Evolutionary conservation across 345 rosid species (phyloP), one percentile per base, ranked within the genome.

Genomic region (Trapa incisa): DNA sequence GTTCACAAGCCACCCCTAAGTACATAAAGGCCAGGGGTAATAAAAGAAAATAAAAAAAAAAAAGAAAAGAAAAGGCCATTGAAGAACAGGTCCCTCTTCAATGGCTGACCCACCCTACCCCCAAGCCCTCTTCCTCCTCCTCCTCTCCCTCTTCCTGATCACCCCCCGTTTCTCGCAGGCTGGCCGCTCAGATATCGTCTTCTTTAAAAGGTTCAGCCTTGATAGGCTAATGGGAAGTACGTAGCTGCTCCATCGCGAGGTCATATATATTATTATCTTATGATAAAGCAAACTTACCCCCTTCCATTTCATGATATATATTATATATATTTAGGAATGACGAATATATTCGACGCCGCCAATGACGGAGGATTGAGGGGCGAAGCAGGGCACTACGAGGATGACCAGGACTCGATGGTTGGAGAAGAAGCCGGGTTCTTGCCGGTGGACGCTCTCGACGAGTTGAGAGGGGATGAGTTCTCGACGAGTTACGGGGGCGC

Each of bases 401-500:
- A 41, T 22, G 16, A 38, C 4, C 14, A 8, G 5, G 67, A 65
- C 67, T 17, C 33, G 37, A 11, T 14, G 16, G 7, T 13, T 10
- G 67, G 67, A n/a, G 37, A 22, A 9, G 67, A 22, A 9, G 67
- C 67, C 13, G 52, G 52, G 37, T 32, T 22, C 29, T 47, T 12
- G 53, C 22, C 9, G 50, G 12, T 65, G 52, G 67, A 65, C 29
- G 29, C 29, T 43, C 36, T 33, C 29, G 6, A 4, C 7, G 37
- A 22, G 29, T 22, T 22, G 29, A 22, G 29, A 22, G 29, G 29
- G 52, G 37, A 38, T 37, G 66, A 42, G 17, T 65, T 65, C 45
- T 16, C 42, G 61, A 72, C 65, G 9, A 60, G 39, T 10, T 82
- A 69, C 67, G 67, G 65, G 47, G 99, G 97, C 5, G 32, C 64